Conservation (phyloP, 768 basidiomycete genomes). For the Rhodocollybia butyracea region DNA sequence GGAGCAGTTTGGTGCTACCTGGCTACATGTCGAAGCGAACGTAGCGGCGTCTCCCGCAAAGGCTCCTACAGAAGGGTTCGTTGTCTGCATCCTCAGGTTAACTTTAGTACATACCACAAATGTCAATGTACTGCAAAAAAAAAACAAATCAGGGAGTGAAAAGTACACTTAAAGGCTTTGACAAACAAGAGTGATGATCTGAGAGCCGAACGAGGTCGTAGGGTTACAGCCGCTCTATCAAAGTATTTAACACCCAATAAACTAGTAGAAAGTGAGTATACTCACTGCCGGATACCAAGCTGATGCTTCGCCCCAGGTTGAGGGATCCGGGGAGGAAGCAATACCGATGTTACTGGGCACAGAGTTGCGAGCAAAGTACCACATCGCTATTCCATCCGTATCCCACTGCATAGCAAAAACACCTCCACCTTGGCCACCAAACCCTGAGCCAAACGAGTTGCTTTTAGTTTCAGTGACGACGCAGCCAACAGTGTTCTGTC, state of each 20-base stretch:
- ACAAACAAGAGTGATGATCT: conserved; percentile 50
- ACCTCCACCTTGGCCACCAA: conserved; percentile 59
- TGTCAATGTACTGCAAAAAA: conserved; percentile 13
- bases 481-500: conserved; percentile 47
- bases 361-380: conserved; percentile 50
- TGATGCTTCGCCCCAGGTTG: conserved; percentile 53
- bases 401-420: conserved; percentile 64
- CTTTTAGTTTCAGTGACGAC: conserved; percentile 42
- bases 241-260: too few species aligned
- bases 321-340: conserved; percentile 46
- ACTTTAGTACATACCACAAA: conserved; percentile 16
- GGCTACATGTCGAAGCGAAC: conserved; percentile 17
- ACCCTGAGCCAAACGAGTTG: conserved; percentile 54
- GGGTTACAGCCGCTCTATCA: conserved; percentile 54
- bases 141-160: background rate
- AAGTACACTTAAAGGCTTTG: background rate
- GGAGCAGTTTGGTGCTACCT: conserved; percentile 27
- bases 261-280: too few species aligned
- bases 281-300: conserved; percentile 64
- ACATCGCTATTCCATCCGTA: conserved; percentile 50
- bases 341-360: conserved; percentile 59
- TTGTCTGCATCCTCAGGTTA: background rate
- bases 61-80: background rate
- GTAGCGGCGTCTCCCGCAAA: conserved; percentile 10
- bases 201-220: conserved; percentile 51